phyloP scores from a whole-genome alignment of 768 basidiomycete species.

The Russula olivacea region DNA sequence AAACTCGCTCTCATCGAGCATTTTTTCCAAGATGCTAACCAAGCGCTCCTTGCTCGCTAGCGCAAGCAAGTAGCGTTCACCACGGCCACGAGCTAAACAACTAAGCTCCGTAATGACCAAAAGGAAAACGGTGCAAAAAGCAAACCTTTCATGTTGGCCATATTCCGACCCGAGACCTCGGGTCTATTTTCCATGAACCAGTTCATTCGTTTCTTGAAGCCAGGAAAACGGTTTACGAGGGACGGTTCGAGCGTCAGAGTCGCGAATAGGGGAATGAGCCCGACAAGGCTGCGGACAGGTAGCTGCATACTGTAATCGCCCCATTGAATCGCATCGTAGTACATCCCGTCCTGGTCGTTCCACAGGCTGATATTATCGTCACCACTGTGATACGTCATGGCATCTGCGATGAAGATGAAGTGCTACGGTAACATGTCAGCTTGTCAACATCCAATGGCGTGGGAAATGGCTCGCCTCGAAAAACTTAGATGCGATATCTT shows the following conservation, averaged over 20 bases:
- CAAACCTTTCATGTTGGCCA: conserved; percentile 91
- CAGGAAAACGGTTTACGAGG: conserved; percentile 85
- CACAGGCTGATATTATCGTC: conserved; percentile 78
- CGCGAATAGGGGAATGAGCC: conserved; percentile 95
- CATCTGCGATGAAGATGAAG: conserved; percentile 97
- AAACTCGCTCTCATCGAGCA: conserved; percentile 97
- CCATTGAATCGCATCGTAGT: conserved; percentile 95
- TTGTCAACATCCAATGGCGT: not conserved
- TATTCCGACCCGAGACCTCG: conserved; percentile 81
- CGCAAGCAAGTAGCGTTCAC: conserved; percentile 82
- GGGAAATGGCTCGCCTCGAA: conserved; percentile 56
- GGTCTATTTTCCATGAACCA: conserved; percentile 97
- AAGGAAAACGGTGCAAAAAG: conserved; percentile 1
- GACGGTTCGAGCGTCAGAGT: conserved; percentile 90
- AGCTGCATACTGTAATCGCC: conserved; percentile 82
- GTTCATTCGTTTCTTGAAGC: conserved; percentile 97
- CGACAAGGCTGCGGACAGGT: conserved; percentile 90
- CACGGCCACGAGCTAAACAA: conserved; percentile 49
- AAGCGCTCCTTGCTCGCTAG: conserved; percentile 89
- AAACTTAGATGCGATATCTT: conserved; percentile 98
- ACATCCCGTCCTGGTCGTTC: conserved; percentile 97
- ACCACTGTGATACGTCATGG: conserved; percentile 90
- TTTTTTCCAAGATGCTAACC: conserved; percentile 83
- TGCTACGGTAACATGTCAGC: conserved; percentile 49
- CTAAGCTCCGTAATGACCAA: conserved; percentile 26